phyloP scores from a whole-genome alignment of 2,329 filamentous ascomycete species.

The Fusarium protoensiforme region DNA sequence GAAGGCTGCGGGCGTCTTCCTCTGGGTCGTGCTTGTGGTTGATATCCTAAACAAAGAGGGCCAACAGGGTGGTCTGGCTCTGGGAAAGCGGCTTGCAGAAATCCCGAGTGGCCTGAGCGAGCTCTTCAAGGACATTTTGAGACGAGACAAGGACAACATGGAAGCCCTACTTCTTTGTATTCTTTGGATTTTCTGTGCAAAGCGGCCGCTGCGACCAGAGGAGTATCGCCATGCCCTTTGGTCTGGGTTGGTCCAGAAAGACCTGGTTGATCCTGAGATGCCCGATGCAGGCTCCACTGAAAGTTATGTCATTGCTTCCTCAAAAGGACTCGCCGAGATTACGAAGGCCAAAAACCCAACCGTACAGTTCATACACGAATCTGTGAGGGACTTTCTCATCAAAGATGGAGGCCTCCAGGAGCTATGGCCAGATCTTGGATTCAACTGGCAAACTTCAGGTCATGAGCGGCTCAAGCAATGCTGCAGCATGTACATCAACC shows the following conservation, averaged over 20 bases:
- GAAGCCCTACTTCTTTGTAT: constrained; percentile 58
- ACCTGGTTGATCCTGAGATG: accelerated
- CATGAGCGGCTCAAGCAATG: constrained; percentile 11
- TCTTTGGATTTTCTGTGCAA: constrained; percentile 63
- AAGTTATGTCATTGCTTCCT: constrained; percentile 53
- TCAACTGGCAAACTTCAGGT: neutral
- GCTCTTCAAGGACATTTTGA: constrained; percentile 63
- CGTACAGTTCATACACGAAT: constrained; percentile 66
- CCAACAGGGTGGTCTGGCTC: constrained; percentile 35
- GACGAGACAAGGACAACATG: constrained; percentile 55
- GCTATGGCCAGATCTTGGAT: constrained; percentile 25
- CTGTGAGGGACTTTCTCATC: constrained; percentile 59
- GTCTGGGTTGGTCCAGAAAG: neutral
- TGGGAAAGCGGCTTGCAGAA: constrained; percentile 45
- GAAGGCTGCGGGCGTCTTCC: constrained; percentile 56
- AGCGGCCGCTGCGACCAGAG: constrained; percentile 51
- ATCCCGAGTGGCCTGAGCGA: constrained; percentile 54
- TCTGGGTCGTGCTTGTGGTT: constrained; percentile 56
- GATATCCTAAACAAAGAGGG: constrained; percentile 51
- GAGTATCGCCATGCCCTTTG: constrained; percentile 55
- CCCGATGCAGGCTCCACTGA: constrained; percentile 28
- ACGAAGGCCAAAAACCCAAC: constrained; percentile 44
- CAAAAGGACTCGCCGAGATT: constrained; percentile 62
- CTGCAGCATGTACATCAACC: constrained; percentile 17
- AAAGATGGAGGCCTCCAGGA: constrained; percentile 45